A percentile compares a stretch with the other conserved stretches of the same genome.
Conservation (phyloP, 2,329 filamentous ascomycete genomes). For the Claviceps purpurea region DNA sequence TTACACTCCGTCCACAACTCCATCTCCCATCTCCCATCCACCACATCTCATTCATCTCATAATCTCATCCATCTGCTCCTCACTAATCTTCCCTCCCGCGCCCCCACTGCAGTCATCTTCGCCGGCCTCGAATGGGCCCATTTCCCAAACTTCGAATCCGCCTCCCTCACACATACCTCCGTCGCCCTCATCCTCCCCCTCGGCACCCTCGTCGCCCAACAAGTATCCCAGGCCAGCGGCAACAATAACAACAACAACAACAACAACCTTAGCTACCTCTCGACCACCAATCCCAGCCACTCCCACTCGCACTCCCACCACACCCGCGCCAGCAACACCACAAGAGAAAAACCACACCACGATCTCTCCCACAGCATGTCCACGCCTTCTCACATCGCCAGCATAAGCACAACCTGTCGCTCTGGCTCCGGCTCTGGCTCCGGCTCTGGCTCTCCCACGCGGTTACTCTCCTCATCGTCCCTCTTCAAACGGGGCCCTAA, state of each 20-base stretch:
- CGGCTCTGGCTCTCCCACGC: slow-evolving; percentile 6
- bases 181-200: slow-evolving; percentile 39
- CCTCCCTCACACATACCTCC: slow-evolving; percentile 34
- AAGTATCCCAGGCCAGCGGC: slow-evolving; percentile 18
- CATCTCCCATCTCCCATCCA: too few species aligned
- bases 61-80: background rate
- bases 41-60: background rate
- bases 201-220: slow-evolving; percentile 37
- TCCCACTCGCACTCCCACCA: background rate
- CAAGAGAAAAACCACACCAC: background rate
- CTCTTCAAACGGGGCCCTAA: background rate
- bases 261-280: slow-evolving; percentile 9
- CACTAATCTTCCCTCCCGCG: background rate
- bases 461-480: background rate
- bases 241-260: too few species aligned
- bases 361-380: slow-evolving; percentile 5
- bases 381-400: background rate
- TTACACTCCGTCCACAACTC: too few species aligned
- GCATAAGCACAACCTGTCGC: slow-evolving; percentile 4
- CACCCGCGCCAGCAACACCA: background rate
- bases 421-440: slow-evolving; percentile 4
- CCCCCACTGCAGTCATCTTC: slow-evolving; percentile 30
- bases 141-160: slow-evolving; percentile 33
- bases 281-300: background rate
- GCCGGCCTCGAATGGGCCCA: slow-evolving; percentile 31